A percentile compares a stretch with the other conserved stretches of the same genome.
Conservation (phyloP, 768 basidiomycete genomes). For the Mycena latifolia region DNA sequence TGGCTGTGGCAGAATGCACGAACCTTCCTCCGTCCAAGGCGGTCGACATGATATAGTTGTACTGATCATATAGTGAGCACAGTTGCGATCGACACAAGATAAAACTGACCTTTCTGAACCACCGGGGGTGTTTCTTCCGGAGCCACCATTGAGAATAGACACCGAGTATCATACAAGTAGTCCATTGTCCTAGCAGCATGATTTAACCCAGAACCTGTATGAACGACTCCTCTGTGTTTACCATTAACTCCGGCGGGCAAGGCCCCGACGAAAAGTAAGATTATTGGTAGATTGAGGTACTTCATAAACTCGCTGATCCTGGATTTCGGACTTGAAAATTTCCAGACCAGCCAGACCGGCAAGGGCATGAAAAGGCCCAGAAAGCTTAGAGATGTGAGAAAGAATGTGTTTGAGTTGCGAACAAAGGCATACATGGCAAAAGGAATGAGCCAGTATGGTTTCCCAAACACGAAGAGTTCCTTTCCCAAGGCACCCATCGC, state of each 20-base stretch:
- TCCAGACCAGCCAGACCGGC: constrained; percentile 61
- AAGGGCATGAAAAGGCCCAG: constrained; percentile 63
- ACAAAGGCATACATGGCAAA: constrained; percentile 53
- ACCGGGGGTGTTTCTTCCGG: constrained; percentile 48
- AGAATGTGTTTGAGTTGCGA: not conserved
- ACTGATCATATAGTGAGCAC: constrained; percentile 37
- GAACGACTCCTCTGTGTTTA: not conserved
- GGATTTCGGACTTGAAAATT: constrained; percentile 48
- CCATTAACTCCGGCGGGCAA: constrained; percentile 65
- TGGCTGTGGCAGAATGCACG: not conserved
- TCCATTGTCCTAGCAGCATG: constrained; percentile 55
- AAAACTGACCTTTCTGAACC: constrained; percentile 57
- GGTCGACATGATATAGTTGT: constrained; percentile 60
- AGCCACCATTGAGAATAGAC: constrained; percentile 63
- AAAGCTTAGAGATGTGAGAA: constrained; percentile 39
- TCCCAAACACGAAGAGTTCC: constrained; percentile 64
- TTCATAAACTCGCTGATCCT: constrained; percentile 48
- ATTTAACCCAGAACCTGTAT: not conserved
- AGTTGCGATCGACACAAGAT: not conserved
- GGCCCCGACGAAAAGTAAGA: constrained; percentile 53
- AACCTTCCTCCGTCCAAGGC: constrained; percentile 59
- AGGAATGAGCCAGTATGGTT: constrained; percentile 61
- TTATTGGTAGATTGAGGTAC: constrained; percentile 61
- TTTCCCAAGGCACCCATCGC: constrained; percentile 68
- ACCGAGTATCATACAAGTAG: constrained; percentile 66